phyloP scores from a whole-genome alignment of 2,329 filamentous ascomycete species.

The Cladorrhinum sp. region DNA sequence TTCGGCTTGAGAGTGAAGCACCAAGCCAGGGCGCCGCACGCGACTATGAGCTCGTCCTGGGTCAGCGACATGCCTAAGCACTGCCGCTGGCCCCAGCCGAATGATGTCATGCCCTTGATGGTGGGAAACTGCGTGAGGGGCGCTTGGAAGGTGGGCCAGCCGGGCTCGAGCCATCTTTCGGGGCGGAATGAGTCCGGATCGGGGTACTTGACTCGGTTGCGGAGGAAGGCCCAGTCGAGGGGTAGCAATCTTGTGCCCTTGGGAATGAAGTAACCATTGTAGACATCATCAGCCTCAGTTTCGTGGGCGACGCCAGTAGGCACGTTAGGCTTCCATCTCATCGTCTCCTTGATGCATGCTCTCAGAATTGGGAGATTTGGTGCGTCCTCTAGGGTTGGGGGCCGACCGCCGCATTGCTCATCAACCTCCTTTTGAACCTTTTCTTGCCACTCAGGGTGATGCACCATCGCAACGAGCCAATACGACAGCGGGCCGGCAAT shows the following conservation, averaged over 20 bases:
- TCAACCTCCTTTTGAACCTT: slow-evolving; percentile 45
- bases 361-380: slow-evolving; percentile 42
- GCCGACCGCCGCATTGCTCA: slow-evolving; percentile 39
- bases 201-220: slow-evolving; percentile 49
- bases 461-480: slow-evolving; percentile 43
- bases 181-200: slow-evolving; percentile 50
- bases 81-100: slow-evolving; percentile 52
- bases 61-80: slow-evolving; percentile 37
- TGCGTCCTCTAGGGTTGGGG: slow-evolving; percentile 42
- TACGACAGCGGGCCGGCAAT: slow-evolving; percentile 37
- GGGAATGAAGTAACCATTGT: slow-evolving; percentile 46
- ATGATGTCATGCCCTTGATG: slow-evolving; percentile 51
- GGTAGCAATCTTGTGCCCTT: slow-evolving; percentile 45
- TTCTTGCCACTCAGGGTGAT: slow-evolving; percentile 46
- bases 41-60: slow-evolving; percentile 47
- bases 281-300: slow-evolving; percentile 49
- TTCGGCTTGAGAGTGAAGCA: slow-evolving; percentile 43
- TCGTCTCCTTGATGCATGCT: slow-evolving; percentile 45
- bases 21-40: slow-evolving; percentile 48
- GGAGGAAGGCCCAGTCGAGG: slow-evolving; percentile 48
- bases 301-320: slow-evolving; percentile 48
- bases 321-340: slow-evolving; percentile 47
- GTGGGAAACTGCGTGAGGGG: slow-evolving; percentile 50
- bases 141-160: slow-evolving; percentile 51
- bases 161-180: slow-evolving; percentile 49